Base-by-base conservation (phyloP, 2,329 filamentous ascomycete species). In the Epichloe festucae region DNA sequence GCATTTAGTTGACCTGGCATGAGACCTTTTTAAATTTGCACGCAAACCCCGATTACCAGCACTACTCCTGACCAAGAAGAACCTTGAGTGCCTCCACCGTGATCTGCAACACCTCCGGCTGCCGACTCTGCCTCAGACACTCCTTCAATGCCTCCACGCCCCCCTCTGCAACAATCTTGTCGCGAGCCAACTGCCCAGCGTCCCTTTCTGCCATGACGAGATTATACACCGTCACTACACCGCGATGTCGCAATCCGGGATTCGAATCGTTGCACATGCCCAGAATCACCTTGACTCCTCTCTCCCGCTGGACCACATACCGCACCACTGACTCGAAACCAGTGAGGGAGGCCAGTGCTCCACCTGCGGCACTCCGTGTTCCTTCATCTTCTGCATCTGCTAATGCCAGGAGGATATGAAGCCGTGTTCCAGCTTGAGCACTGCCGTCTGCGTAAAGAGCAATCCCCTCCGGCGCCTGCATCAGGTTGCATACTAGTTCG, bases 401-500 rank as follows among this genome's bases (percentile, higher is more conserved):
- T 38, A 98, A 79, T 0, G 91, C 93, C 12, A 96, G 77, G 1
- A 98, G 73, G 40, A 97, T 81, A 62, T 94, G 85, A 42, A 97
- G 68, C 0, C 91, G 77, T 50, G 87, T 82, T 27, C 77, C 78
- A 0, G 89, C 86, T 54, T 84, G 78, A 27, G 77, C 74, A 3
- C 76, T 79, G 11, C 75, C 77, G 52, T 86, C 84, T 0, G 82
- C 84, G 59, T 88, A 91, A 31, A 85, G 75, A 1, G 77, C 74
- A 3, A 87, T 74, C 17, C 84, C 84, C 38, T 82, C 75, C 0
- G 82, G 78, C 1, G 76, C 76, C 52, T 85, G 82, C 63, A 88
- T 85, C 15, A 98, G 75, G 62, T 98, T 98, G 70, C 93, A 98
- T 21, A 96, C 75, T 3, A 98, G 76, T 66, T 98, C 90, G 27